Evolutionary conservation across 768 basidiomycete species (phyloP), one percentile per base, ranked within the genome.

Genomic region (Thelephora ganbajun): DNA sequence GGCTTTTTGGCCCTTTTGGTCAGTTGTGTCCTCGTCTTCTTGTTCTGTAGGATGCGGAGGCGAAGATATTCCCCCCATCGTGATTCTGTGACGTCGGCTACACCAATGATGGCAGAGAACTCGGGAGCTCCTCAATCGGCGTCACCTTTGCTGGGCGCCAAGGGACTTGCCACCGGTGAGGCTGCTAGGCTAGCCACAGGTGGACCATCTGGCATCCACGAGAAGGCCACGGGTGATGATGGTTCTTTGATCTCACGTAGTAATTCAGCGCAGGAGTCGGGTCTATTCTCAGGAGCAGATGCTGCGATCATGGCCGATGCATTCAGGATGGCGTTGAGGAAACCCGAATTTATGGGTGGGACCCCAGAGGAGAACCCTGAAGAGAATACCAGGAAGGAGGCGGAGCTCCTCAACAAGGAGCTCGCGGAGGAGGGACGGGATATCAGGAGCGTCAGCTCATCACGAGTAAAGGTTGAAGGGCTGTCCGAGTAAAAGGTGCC

Each of bases 291-390:
- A 41, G 80, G 77, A 16, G 80, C 83, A 18, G 90, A 94, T 63
- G 91, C 91, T 46, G 87, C 86, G 35, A 85, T 91, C 60, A 87
- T 93, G 79, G 89, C 90, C 35, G 82, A 89, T 66, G 91, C 91
- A 5, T 94, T 93, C 66, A 72, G 91, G 57, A 79, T 83, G 61
- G 85, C 84, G 53, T 68, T 94, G 58, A 73, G 90, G 61, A 90
- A 90, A 61, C 90, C 91, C 9, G 88, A 89, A 59, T 93, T 92
- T 62, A 73, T 80, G n/a, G 74, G 63, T 16, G 60, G 71, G 47
- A 73, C 79, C 2, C 72, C 79, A 12, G 83, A 85, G 56, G 79
- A 79, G 42, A 74, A 72, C 51, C 80, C 79, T 0, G 80, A 76
- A 23, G 57, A 60, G 22, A 64, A 62, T 50, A 22, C 45, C 26